Evolutionary conservation across 1,284 basidiomycete genomes (phyloP).

Genomic region (Leccinum solheimii): DNA sequence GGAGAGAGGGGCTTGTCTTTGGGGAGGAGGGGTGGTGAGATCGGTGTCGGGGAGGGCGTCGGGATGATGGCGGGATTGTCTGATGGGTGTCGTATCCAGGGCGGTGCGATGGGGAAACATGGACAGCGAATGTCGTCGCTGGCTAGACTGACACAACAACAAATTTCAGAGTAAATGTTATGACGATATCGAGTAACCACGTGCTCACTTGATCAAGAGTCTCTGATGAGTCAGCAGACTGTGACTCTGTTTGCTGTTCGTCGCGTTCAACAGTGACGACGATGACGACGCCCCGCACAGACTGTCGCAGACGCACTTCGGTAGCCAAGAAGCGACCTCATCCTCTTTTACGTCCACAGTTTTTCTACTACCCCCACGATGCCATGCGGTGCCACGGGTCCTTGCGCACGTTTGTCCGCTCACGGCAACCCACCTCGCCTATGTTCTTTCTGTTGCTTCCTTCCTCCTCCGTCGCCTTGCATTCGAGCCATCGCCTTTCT

Average conservation of each 20-base stretch:
- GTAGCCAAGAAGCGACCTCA: slow-evolving; percentile 11
- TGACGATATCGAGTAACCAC: slow-evolving; percentile 33
- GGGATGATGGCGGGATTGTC: neutral
- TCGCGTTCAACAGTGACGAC: slow-evolving; percentile 16
- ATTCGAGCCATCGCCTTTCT: slow-evolving; percentile 12
- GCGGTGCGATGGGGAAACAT: neutral
- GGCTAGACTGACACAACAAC: slow-evolving; percentile 12
- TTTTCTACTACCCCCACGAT: slow-evolving; percentile 31
- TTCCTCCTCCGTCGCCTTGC: slow-evolving; percentile 13
- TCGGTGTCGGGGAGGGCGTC: slow-evolving; percentile 3
- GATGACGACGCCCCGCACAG: neutral
- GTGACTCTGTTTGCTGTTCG: slow-evolving; percentile 7
- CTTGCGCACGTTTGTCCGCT: slow-evolving; percentile 37
- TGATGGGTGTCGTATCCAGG: neutral
- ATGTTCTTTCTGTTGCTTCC: neutral
- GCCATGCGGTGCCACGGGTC: slow-evolving; percentile 36
- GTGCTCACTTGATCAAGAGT: slow-evolving; percentile 25
- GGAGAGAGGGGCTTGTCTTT: slow-evolving; percentile 30
- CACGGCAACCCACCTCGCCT: neutral
- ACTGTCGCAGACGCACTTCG: slow-evolving; percentile 23
- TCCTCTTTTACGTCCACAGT: slow-evolving; percentile 12
- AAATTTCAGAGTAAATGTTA: slow-evolving; percentile 5
- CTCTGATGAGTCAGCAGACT: slow-evolving; percentile 29
- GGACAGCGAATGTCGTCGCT: neutral
- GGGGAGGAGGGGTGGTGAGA: slow-evolving; percentile 37